Evolutionary conservation across 1,284 basidiomycete species (phyloP), one percentile per base, ranked within the genome.

Genomic region (Melampsora occidentalis): DNA sequence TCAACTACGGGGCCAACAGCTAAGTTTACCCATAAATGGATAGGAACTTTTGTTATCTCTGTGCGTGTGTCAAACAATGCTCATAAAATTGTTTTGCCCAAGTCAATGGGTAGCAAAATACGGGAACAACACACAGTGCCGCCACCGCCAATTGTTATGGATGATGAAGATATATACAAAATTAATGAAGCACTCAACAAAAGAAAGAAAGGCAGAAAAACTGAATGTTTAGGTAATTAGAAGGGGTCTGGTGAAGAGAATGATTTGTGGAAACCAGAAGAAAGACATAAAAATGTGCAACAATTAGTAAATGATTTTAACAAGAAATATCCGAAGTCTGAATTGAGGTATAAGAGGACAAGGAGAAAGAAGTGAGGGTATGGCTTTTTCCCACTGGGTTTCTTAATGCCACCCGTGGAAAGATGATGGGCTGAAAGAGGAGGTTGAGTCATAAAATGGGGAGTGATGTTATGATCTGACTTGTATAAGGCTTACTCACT

Each of bases 271-370:
- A 2, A 61, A 61, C 0, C 57, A 10, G 20, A 61, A 6, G 57
- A 12, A 9, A 9, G 31, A 22, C 20, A 5, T 25, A n/a, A 10
- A 12, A 61, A 61, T n/a, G 25, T 22, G 14, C 18, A 22, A 22
- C 20, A 65, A 16, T 4, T 33, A n/a, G 28, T 65, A 16, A 16
- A 18, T n/a, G 63, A 65, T n/a, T 65, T 65, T 42, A 65, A 65
- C 22, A 25, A 10, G n/a, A 65, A 65, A 35, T 35, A 31, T 35
- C 63, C 28, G 9, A 28, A 65, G 2, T 6, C 35, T 39, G 35
- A 39, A 39, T 39, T 10, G 9, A 31, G 63, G 12, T 35, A 63
- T 35, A n/a, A 63, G 12, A 35, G 31, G 63, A 14, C 63, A 65
- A 33, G 28, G 63, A 31, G 31, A 65, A 35, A 14, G 12, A 10